Evolutionary conservation across 1,139 yeast species (phyloP).

Genomic region (Chernovozyma aurita): DNA sequence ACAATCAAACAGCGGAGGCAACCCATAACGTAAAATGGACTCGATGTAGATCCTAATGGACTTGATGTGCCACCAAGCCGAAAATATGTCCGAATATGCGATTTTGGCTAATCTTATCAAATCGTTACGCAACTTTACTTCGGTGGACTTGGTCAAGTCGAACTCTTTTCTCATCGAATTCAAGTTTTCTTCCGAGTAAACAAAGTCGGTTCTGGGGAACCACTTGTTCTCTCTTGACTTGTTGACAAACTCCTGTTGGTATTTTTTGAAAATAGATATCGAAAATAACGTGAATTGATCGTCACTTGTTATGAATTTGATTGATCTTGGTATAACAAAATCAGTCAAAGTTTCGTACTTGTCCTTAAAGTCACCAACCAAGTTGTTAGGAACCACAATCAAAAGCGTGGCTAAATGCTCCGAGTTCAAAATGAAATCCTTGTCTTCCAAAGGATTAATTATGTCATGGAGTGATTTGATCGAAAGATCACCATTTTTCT

Average conservation of each 20-base stretch:
- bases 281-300: slow-evolving; percentile 68
- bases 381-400: slow-evolving; percentile 77
- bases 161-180: slow-evolving; percentile 74
- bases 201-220: slow-evolving; percentile 85
- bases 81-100: slow-evolving; percentile 79
- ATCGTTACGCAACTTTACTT: slow-evolving; percentile 71
- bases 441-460: slow-evolving; percentile 52
- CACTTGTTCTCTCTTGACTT: slow-evolving; percentile 82
- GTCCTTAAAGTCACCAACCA: slow-evolving; percentile 55
- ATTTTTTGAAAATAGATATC: slow-evolving; percentile 83
- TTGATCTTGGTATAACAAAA: slow-evolving; percentile 91
- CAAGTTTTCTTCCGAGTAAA: slow-evolving; percentile 74
- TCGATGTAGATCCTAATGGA: slow-evolving; percentile 52
- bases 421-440: slow-evolving; percentile 78
- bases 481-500: slow-evolving; percentile 88
- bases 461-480: slow-evolving; percentile 87
- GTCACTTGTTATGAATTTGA: slow-evolving; percentile 65
- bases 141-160: slow-evolving; percentile 69
- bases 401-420: slow-evolving; percentile 82
- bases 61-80: slow-evolving; percentile 88
- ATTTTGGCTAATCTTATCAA: slow-evolving; percentile 78
- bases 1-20: slow-evolving; percentile 87
- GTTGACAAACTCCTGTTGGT: slow-evolving; percentile 60
- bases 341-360: slow-evolving; percentile 72
- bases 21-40: slow-evolving; percentile 85